These are phyloP conservation scores for Gossypium turneri DNA, from an alignment of 345 rosid genomes.

Conservation along the genomic window DNA sequence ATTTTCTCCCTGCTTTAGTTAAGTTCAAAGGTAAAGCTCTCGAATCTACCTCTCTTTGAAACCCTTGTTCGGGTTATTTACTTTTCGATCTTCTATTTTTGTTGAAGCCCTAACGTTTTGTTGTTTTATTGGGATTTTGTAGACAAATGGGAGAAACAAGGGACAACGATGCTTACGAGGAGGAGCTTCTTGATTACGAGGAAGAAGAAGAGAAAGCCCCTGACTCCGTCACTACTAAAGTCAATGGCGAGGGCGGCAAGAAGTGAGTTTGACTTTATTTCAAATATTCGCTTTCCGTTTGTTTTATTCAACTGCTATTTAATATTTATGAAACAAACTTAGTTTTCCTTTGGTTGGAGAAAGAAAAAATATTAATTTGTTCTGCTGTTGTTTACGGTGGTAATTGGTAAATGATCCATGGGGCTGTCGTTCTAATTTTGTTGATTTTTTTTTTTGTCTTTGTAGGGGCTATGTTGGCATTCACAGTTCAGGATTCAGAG, in stretches of 20 bases:
- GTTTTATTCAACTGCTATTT: neutral
- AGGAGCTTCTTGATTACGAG: conserved; percentile 96
- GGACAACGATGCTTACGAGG: conserved; percentile 98
- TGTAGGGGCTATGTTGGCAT: conserved; percentile 93
- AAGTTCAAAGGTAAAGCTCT: neutral
- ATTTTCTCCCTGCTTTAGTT: neutral
- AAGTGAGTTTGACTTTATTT: conserved; percentile 46
- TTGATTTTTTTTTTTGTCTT: neutral
- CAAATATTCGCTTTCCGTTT: neutral
- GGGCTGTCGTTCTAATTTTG: neutral
- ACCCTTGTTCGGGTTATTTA: conserved; percentile 4
- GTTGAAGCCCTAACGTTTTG: neutral
- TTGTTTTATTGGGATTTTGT: conserved; percentile 10
- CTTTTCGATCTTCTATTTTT: neutral
- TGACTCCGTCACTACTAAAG: conserved; percentile 60
- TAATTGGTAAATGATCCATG: neutral
- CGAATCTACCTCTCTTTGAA: neutral
- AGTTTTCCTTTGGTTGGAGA: neutral
- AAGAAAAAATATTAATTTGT: neutral
- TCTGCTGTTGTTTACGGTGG: neutral
- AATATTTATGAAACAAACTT: neutral
- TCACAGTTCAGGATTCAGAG: conserved; percentile 99
- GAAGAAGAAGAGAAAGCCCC: conserved; percentile 90
- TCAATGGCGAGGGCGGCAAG: conserved; percentile 81
- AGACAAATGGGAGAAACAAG: conserved; percentile 79